phyloP scores from a whole-genome alignment of 306 rosid genomes.

The Sicyos edulis region DNA sequence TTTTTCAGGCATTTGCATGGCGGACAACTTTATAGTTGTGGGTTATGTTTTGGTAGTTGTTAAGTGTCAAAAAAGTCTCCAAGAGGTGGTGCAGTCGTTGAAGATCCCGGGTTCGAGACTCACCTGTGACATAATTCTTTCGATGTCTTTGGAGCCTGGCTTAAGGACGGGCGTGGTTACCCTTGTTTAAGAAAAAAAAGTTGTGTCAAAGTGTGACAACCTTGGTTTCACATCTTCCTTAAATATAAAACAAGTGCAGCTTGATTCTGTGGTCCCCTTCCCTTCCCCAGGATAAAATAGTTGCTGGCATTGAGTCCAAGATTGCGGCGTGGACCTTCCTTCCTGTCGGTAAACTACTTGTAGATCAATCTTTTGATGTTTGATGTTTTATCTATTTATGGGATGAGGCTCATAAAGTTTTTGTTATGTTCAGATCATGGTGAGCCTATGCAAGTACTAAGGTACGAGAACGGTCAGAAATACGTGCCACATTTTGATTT shows the following conservation, averaged over 20 bases:
- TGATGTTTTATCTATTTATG: constrained; percentile 6
- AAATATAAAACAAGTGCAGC: not conserved
- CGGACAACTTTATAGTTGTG: not conserved
- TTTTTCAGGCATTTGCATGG: not conserved
- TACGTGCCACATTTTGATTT: constrained; percentile 86
- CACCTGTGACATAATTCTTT: no score
- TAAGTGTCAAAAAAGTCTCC: no score
- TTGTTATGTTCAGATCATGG: constrained; percentile 63
- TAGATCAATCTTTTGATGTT: not conserved
- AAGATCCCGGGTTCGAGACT: no score
- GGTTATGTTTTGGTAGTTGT: not conserved
- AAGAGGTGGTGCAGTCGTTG: no score
- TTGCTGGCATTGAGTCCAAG: constrained; percentile 56
- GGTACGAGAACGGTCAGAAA: constrained; percentile 80
- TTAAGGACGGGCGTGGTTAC: no score
- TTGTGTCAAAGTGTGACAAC: not conserved
- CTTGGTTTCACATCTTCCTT: not conserved
- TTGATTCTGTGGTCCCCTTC: constrained; percentile 28
- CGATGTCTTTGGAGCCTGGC: no score
- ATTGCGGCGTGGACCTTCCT: constrained; percentile 89
- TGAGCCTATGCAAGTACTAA: constrained; percentile 76
- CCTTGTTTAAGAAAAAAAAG: no score
- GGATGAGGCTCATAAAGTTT: not conserved
- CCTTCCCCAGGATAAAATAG: constrained; percentile 56
- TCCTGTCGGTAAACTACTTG: constrained; percentile 50